Evolutionary conservation across 2,329 filamentous ascomycete species (phyloP).

Genomic region (Chrysoporthe cubensis): DNA sequence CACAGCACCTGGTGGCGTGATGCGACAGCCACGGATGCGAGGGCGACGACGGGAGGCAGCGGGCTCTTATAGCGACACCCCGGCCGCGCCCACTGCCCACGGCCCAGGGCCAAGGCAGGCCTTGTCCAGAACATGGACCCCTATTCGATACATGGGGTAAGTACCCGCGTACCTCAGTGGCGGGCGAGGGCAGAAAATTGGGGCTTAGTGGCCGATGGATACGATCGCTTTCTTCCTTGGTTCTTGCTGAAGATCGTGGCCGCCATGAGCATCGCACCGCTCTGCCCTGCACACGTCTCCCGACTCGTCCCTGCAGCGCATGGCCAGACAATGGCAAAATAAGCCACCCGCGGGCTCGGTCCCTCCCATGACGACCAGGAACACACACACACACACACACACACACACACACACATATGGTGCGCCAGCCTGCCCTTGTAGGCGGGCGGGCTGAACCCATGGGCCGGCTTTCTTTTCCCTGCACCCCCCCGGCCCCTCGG

Average conservation of each 20-base stretch:
- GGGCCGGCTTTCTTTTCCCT: not conserved
- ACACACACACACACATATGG: too few species aligned
- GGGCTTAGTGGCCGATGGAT: not conserved
- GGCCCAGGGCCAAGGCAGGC: not conserved
- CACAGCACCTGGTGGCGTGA: not conserved
- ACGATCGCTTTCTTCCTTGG: not conserved
- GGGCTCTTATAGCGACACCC: constrained; percentile 1
- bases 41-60: not conserved
- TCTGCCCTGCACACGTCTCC: too few species aligned
- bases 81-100: not conserved
- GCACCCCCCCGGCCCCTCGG: not conserved
- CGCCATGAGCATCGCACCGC: not conserved
- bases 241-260: not conserved
- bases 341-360: not conserved
- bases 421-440: not conserved
- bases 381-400: too few species aligned
- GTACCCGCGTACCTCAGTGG: not conserved
- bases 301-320: not conserved
- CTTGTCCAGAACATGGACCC: constrained; percentile 5
- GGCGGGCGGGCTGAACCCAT: not conserved
- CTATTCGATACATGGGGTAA: constrained; percentile 1
- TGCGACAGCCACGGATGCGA: not conserved
- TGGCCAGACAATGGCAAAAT: not conserved
- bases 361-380: too few species aligned
- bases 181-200: not conserved